Evolutionary conservation across 1,139 yeast species (phyloP).

Genomic region (Blastobotrys serpentis): DNA sequence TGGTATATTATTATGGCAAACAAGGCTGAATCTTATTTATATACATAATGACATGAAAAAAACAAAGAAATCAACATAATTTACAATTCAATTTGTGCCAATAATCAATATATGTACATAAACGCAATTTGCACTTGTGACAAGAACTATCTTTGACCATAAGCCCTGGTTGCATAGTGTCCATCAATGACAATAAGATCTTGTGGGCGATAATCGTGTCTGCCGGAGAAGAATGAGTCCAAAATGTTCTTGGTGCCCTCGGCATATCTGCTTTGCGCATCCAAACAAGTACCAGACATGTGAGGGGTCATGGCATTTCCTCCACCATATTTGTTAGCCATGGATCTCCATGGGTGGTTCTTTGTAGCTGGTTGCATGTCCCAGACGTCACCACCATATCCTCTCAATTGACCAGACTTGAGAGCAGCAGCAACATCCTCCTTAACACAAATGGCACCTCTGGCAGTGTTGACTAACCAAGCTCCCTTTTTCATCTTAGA

Average conservation of each 20-base stretch:
- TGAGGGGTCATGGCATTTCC: slow-evolving; percentile 90
- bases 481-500: slow-evolving; percentile 75
- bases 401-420: slow-evolving; percentile 62
- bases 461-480: slow-evolving; percentile 78
- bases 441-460: slow-evolving; percentile 75
- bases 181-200: slow-evolving; percentile 74
- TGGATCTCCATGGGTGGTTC: slow-evolving; percentile 72
- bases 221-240: slow-evolving; percentile 59
- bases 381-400: slow-evolving; percentile 87
- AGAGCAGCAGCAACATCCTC: slow-evolving; percentile 76
- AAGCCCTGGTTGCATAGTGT: slow-evolving; percentile 69
- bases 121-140: no score
- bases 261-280: slow-evolving; percentile 76
- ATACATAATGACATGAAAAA: no score
- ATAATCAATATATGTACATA: no score
- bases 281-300: slow-evolving; percentile 74
- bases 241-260: slow-evolving; percentile 66
- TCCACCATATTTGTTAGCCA: slow-evolving; percentile 48
- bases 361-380: slow-evolving; percentile 74
- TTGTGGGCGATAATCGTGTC: slow-evolving; percentile 66
- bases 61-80: no score
- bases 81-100: no score
- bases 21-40: no score
- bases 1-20: no score
- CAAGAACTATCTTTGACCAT: slow-evolving; percentile 47